Conservation (phyloP, 2,329 filamentous ascomycete genomes). For the Ophiostoma tasmaniense region DNA sequence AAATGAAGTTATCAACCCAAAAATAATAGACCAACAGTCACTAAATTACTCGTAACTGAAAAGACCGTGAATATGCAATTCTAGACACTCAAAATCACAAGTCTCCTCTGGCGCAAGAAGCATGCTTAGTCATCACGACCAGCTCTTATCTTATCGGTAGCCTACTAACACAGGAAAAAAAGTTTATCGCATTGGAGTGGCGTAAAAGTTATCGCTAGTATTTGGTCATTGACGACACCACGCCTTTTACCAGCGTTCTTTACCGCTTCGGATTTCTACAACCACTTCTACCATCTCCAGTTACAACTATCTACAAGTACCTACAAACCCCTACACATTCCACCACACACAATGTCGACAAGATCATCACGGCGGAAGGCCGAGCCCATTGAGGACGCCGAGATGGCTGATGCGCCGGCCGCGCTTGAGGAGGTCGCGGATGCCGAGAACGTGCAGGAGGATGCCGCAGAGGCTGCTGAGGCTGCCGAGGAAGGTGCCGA, state of each 20-base stretch:
- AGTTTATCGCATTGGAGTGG: slow-evolving; percentile 8
- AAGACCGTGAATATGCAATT: too few relatives aligned
- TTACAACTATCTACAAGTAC: background rate
- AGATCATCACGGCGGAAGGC: slow-evolving; percentile 18
- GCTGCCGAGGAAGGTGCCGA: slow-evolving; percentile 1
- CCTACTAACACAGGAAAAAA: slow-evolving; percentile 6
- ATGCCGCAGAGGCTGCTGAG: slow-evolving; percentile 16
- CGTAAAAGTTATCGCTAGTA: background rate
- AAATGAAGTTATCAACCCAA: too few relatives aligned
- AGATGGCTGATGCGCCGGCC: slow-evolving; percentile 37
- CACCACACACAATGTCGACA: slow-evolving; percentile 17
- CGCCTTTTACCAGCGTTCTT: too few relatives aligned
- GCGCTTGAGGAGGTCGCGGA: slow-evolving; percentile 14
- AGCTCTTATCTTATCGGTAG: slow-evolving; percentile 5
- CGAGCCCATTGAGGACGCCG: slow-evolving; percentile 24
- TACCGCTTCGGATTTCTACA: too few relatives aligned
- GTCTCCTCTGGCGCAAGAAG: too few relatives aligned
- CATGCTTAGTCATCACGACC: background rate
- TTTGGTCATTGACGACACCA: background rate
- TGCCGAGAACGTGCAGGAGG: slow-evolving; percentile 19
- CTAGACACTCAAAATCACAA: too few relatives aligned
- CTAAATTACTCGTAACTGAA: too few relatives aligned
- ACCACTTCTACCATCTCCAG: background rate
- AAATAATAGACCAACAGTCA: too few relatives aligned
- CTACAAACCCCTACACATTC: background rate